Base-by-base conservation (phyloP, 306 rosid species). In the Dalbergia oliveri region DNA sequence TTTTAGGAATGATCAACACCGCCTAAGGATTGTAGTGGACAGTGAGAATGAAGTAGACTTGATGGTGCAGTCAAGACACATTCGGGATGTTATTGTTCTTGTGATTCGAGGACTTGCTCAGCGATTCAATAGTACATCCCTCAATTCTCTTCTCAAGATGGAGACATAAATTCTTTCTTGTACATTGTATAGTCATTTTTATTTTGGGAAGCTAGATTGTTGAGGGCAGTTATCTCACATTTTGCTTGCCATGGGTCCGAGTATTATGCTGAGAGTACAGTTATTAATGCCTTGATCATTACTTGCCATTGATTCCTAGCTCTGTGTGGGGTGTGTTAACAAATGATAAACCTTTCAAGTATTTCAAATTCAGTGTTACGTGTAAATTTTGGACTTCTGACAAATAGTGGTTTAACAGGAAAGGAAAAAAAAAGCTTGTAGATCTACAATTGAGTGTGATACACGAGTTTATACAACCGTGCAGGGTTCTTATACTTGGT, bases 31-130 rank as follows among this genome's bases (percentile, higher is more conserved):
- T 19, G 97, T 95, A 4, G 96, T 95, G 45, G 98, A 95, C 87
- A 73, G 93, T 41, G 97, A 95, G 70, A 93, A 86, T 82, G 98
- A 93, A 86, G 98, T 88, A 39, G 97, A 95, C 79, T 80, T 95
- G 86, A 89, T 93, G 86, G 97, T 95, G 87, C 99, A 93, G 35
- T 91, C 99, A n/a, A 87, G 97, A 72, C 98, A 95, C 90, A 90
- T 93, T 59, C 90, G 99, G 12, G 99, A 95, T 85, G 92, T 95
- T 49, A 62, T 87, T 35, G 94, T 93, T 82, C 97, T 95, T 62
- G 99, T 95, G 77, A 90, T 95, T 78, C 87, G 98, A 75, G 99
- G 99, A 77, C 75, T 93, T 69, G 99, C 99, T 85, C 99, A 95
- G 80, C 84, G 97, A 83, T 95, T 93, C 79, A 95, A 95, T 49